Evolutionary conservation across 2,329 filamentous ascomycete genomes (phyloP).

Genomic region (Penicillium sp.): DNA sequence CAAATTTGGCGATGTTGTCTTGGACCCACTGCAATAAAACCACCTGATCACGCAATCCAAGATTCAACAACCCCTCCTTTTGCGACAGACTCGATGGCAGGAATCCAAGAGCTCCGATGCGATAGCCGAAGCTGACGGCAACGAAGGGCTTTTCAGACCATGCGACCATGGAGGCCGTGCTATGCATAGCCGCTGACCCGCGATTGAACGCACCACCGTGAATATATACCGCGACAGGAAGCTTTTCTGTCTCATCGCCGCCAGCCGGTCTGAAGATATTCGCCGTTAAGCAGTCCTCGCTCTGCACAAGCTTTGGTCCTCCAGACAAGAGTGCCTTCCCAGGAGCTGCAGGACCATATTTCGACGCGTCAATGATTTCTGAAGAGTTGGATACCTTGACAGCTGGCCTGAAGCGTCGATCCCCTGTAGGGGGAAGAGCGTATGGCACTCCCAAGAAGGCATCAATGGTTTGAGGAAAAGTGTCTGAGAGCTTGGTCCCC

Average conservation of each 20-base stretch:
- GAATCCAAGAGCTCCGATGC: constrained; percentile 63
- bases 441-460: constrained; percentile 55
- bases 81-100: constrained; percentile 57
- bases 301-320: constrained; percentile 53
- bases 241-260: constrained; percentile 16
- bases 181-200: constrained; percentile 45
- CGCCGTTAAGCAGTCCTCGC: constrained; percentile 45
- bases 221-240: constrained; percentile 45
- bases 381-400: constrained; percentile 25
- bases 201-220: constrained; percentile 44
- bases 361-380: constrained; percentile 37
- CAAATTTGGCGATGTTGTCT: constrained; percentile 27
- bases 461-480: constrained; percentile 31
- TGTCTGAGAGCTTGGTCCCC: constrained; percentile 26
- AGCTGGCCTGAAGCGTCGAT: constrained; percentile 49
- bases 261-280: constrained; percentile 43
- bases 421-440: constrained; percentile 48
- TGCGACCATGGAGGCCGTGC: constrained; percentile 63
- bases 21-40: constrained; percentile 33
- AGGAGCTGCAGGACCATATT: constrained; percentile 35
- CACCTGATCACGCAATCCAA: constrained; percentile 40
- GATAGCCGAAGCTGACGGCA: constrained; percentile 49
- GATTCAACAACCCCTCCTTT: constrained; percentile 54
- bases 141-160: constrained; percentile 51
- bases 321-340: constrained; percentile 51